Evolutionary conservation across 768 basidiomycete genomes (phyloP), one percentile per base, ranked within the genome.

Genomic region (Termitomyces bulborhizus): DNA sequence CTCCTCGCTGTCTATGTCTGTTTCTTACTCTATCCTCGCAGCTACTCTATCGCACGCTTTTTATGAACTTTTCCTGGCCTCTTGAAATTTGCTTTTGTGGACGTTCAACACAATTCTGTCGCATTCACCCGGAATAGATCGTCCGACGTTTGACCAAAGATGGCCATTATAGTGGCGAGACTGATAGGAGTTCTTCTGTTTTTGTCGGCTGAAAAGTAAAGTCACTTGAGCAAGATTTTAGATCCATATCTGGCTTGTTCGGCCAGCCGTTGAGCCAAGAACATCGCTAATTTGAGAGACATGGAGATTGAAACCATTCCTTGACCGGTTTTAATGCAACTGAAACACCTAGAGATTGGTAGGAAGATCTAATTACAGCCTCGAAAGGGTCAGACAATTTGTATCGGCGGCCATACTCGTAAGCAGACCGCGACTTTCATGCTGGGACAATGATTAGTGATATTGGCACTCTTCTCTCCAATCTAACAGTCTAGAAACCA

Each of bases 41-140:
- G 62, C 63, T 70, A 69, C 68, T 62, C 60, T 69, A 69, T 63
- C 60, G 66, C 69, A 71, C 63, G 69, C 68, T 66, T 64, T 72
- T 68, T 66, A 72, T 68, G 68, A 70, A 60, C 66, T 62, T 21
- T 21, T 64, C 65, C 57, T 62, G 48, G 60, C 62, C 56, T 58
- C 62, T 51, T 27, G 51, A 50, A 57, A 52, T 62, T 62, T 55
- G 63, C 64, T 61, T 63, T 57, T 67, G 64, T 68, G 69, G 69
- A 70, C 69, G 64, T 65, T 54, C 40, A 51, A 31, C 50, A 15
- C 16, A 24, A 31, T 42, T 6, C 16, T 4, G 9, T 37, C 34
- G 15, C 13, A 15, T 24, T 24, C 32, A 32, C 36, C 34, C 15
- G 36, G 18, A 39, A 36, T 16, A 48, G 21, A 48, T 24, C 5